A percentile compares a stretch with the other conserved stretches of the same genome.
These are phyloP conservation scores for Septoria linicola DNA, from an alignment of 2,329 filamentous ascomycete species.

Conservation along the genomic window DNA sequence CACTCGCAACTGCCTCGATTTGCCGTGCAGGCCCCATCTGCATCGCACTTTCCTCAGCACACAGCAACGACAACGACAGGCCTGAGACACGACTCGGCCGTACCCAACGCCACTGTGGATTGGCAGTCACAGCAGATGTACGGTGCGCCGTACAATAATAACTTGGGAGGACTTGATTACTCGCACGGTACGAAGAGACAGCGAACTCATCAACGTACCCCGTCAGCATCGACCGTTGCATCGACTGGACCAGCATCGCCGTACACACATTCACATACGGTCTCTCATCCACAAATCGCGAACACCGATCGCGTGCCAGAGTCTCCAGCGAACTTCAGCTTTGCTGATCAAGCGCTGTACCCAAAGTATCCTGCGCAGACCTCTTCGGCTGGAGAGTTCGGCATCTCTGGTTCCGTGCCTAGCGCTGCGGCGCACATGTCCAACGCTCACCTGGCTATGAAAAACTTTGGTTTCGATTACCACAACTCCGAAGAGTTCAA, in stretches of 20 bases:
- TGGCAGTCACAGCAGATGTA: slow-evolving; percentile 26
- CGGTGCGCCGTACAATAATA: slow-evolving; percentile 26
- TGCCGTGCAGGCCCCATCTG: slow-evolving; percentile 5
- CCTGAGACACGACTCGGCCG: slow-evolving; percentile 21
- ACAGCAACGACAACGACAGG: background rate
- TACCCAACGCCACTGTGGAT: slow-evolving; percentile 20
- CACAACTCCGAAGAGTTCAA: slow-evolving; percentile 52
- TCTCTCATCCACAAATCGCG: slow-evolving; percentile 44
- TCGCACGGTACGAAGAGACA: slow-evolving; percentile 28
- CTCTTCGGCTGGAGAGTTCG: slow-evolving; percentile 52
- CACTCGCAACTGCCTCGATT: background rate
- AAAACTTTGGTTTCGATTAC: slow-evolving; percentile 56
- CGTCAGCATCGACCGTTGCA: slow-evolving; percentile 44
- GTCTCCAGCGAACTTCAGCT: slow-evolving; percentile 38
- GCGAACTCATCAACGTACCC: slow-evolving; percentile 36
- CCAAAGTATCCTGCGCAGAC: slow-evolving; percentile 56
- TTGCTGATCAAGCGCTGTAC: slow-evolving; percentile 44
- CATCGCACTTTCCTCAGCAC: background rate
- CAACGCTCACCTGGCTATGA: slow-evolving; percentile 60
- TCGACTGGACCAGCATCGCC: slow-evolving; percentile 48
- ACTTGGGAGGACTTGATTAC: slow-evolving; percentile 26
- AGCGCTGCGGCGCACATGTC: slow-evolving; percentile 37
- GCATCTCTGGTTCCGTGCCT: slow-evolving; percentile 35
- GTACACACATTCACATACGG: slow-evolving; percentile 39
- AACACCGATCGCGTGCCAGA: slow-evolving; percentile 47